Evolutionary conservation across 192 early-diverging fungal species (phyloP).

Genomic region (Fimicolochytrium jonesii): DNA sequence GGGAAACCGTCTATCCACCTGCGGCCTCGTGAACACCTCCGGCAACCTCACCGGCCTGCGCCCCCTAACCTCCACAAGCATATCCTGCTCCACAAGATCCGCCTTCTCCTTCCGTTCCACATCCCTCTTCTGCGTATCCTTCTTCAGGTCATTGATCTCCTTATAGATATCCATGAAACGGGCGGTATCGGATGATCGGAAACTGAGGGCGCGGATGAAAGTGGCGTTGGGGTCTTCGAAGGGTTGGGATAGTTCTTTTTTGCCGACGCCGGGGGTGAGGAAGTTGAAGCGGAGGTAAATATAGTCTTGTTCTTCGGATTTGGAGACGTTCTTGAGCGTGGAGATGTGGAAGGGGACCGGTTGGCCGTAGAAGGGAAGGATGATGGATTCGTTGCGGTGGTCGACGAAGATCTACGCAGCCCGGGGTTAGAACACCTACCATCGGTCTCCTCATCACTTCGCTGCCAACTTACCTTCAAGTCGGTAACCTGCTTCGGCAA

Average conservation of each 20-base stretch:
- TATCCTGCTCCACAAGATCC: conserved; percentile 92
- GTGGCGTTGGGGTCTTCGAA: conserved; percentile 84
- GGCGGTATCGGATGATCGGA: conserved; percentile 77
- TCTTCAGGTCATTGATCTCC: conserved; percentile 88
- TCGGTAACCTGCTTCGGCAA: conserved; percentile 77
- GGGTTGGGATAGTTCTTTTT: conserved; percentile 75
- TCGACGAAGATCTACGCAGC: conserved; percentile 80
- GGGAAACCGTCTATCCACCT: conserved; percentile 83
- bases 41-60: conserved; percentile 71
- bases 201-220: conserved; percentile 90
- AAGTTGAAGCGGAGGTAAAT: conserved; percentile 92
- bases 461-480: conserved; percentile 46
- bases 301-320: conserved; percentile 90
- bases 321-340: conserved; percentile 89
- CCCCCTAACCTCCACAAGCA: conserved; percentile 65
- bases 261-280: conserved; percentile 86
- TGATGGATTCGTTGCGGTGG: conserved; percentile 75
- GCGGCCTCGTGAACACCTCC: conserved; percentile 92
- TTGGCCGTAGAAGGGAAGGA: conserved; percentile 92
- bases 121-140: conserved; percentile 87
- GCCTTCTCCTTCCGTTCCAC: conserved; percentile 93
- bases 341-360: conserved; percentile 98
- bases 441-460: not conserved
- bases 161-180: conserved; percentile 82
- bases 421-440: conserved; percentile 4